Evolutionary conservation across 768 basidiomycete genomes (phyloP).

Genomic region (Boletus rubropictus): DNA sequence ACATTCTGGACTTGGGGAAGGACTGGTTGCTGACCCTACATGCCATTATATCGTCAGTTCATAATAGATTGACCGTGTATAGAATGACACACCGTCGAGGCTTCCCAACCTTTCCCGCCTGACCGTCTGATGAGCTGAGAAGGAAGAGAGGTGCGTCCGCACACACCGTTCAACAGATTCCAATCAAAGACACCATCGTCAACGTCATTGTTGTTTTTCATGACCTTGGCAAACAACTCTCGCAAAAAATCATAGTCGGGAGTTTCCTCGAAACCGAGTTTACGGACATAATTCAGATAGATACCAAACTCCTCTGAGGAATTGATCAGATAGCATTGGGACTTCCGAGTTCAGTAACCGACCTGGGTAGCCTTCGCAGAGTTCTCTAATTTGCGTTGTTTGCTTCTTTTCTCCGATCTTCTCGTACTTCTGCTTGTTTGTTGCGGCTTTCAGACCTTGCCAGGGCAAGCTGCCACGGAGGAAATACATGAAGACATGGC

Average conservation of each 20-base stretch:
- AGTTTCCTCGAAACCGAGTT: slow-evolving; percentile 97
- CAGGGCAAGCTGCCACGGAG: slow-evolving; percentile 93
- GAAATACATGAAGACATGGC: slow-evolving; percentile 99
- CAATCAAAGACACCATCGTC: slow-evolving; percentile 97
- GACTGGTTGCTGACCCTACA: slow-evolving; percentile 58
- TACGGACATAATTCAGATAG: slow-evolving; percentile 98
- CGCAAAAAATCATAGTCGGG: slow-evolving; percentile 98
- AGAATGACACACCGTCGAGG: slow-evolving; percentile 54
- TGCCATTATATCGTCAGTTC: slow-evolving; percentile 7
- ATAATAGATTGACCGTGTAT: background rate
- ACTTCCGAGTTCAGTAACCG: slow-evolving; percentile 19
- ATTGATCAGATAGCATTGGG: slow-evolving; percentile 6
- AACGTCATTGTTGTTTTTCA: slow-evolving; percentile 84
- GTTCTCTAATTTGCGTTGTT: slow-evolving; percentile 93
- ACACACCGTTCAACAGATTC: slow-evolving; percentile 81
- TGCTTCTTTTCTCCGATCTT: slow-evolving; percentile 99
- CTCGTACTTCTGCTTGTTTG: slow-evolving; percentile 99
- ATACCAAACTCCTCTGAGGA: slow-evolving; percentile 91
- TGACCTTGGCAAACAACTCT: slow-evolving; percentile 88
- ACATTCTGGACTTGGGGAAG: slow-evolving; percentile 59
- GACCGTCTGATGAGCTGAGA: slow-evolving; percentile 8
- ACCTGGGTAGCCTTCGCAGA: slow-evolving; percentile 95
- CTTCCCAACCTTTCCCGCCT: slow-evolving; percentile 96
- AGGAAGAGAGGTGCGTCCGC: background rate
- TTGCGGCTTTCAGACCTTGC: slow-evolving; percentile 99